Conservation (phyloP, 352 stramenopile genomes). For the Pythium plurisporium region DNA sequence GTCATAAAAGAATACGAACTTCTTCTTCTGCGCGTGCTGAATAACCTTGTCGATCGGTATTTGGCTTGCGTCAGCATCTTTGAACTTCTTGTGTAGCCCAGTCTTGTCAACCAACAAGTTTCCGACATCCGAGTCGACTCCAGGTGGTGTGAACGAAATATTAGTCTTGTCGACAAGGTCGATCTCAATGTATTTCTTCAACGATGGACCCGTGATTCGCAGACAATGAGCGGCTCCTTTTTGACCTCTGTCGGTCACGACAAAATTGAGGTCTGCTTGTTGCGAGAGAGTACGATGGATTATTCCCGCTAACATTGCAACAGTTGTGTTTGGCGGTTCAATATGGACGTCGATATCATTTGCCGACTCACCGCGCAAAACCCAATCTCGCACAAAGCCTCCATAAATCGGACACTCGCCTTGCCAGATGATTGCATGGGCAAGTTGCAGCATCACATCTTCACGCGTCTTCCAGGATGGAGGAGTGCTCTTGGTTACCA, state of each 20-base stretch:
- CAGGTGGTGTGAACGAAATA: constrained; percentile 1
- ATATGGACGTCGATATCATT: constrained; percentile 26
- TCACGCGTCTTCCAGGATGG: constrained; percentile 15
- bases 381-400: constrained; percentile 27
- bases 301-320: neutral
- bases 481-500: constrained; percentile 3
- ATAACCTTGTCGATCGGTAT: constrained; percentile 2
- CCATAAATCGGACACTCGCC: constrained; percentile 13
- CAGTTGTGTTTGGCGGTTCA: constrained; percentile 13
- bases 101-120: constrained; percentile 22
- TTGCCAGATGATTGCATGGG: constrained; percentile 20
- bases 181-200: constrained; percentile 10
- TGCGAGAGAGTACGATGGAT: neutral
- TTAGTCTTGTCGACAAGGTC: constrained; percentile 17
- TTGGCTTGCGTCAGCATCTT: neutral
- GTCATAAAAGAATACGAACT: constrained; percentile 23
- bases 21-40: constrained; percentile 9
- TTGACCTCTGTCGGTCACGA: neutral
- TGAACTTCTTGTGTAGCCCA: constrained; percentile 16
- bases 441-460: constrained; percentile 27
- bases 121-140: constrained; percentile 21
- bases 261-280: neutral
- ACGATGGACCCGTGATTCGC: neutral
- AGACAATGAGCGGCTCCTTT: constrained; percentile 18
- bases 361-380: constrained; percentile 19